Conservation (phyloP, 768 basidiomycete genomes). For the Phanerochaete sordida region DNA sequence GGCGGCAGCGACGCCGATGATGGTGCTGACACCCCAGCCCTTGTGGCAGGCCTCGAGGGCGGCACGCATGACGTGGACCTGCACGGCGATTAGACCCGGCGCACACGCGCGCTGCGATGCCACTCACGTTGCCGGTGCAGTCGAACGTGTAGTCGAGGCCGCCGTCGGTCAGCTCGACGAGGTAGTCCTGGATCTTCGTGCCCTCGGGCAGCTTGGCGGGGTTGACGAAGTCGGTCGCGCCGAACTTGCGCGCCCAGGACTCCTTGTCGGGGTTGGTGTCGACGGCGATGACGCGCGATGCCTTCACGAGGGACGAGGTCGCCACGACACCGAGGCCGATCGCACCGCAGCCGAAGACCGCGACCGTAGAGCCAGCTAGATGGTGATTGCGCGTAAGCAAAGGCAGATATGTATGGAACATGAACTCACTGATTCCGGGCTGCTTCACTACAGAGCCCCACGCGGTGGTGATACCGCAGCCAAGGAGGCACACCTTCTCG, state of each 20-base stretch:
- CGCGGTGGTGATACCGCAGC: slow-evolving; percentile 97
- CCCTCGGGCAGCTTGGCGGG: slow-evolving; percentile 70
- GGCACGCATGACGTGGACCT: slow-evolving; percentile 90
- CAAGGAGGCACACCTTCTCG: slow-evolving; percentile 95
- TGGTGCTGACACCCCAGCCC: slow-evolving; percentile 95
- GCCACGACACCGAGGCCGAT: slow-evolving; percentile 93
- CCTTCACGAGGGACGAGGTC: slow-evolving; percentile 72
- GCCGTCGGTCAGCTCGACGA: slow-evolving; percentile 92
- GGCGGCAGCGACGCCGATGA: slow-evolving; percentile 97
- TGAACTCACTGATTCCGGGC: slow-evolving; percentile 67
- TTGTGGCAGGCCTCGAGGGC: slow-evolving; percentile 99
- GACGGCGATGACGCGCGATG: slow-evolving; percentile 86
- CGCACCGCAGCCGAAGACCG: slow-evolving; percentile 94
- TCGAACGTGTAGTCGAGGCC: slow-evolving; percentile 98
- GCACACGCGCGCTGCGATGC: slow-evolving; percentile 18
- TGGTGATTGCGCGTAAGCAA: neutral
- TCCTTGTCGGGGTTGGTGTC: slow-evolving; percentile 88
- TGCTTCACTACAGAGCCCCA: slow-evolving; percentile 96
- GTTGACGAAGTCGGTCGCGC: slow-evolving; percentile 94
- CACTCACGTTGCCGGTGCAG: slow-evolving; percentile 81
- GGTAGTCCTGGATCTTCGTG: slow-evolving; percentile 82
- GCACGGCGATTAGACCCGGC: neutral
- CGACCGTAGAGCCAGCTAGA: slow-evolving; percentile 80
- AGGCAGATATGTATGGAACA: neutral
- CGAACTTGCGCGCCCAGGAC: slow-evolving; percentile 87